phyloP scores from a whole-genome alignment of 2,329 filamentous ascomycete genomes.

The Pestalotiopsis sp. region DNA sequence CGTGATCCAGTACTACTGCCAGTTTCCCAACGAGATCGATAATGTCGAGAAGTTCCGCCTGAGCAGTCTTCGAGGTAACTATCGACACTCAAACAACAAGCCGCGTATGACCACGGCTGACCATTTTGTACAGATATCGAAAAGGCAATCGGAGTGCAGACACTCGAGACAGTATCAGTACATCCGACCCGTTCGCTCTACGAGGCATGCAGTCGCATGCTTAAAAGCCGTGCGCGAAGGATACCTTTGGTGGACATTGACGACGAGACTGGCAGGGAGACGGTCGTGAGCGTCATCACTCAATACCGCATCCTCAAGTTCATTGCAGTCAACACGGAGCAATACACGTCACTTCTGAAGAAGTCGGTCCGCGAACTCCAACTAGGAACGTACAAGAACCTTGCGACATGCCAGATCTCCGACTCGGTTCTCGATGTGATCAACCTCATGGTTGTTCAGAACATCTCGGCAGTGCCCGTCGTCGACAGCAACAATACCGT shows the following conservation, averaged over 20 bases:
- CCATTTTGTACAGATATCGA: slow-evolving; percentile 73
- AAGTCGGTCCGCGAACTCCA: slow-evolving; percentile 84
- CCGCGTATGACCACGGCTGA: slow-evolving; percentile 11
- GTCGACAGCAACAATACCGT: slow-evolving; percentile 77
- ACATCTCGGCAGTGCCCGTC: slow-evolving; percentile 94
- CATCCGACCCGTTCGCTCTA: slow-evolving; percentile 89
- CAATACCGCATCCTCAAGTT: slow-evolving; percentile 99
- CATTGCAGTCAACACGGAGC: slow-evolving; percentile 88
- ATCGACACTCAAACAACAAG: slow-evolving; percentile 6
- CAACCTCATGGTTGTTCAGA: slow-evolving; percentile 87
- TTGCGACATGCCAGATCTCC: slow-evolving; percentile 85
- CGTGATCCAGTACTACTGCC: slow-evolving; percentile 98
- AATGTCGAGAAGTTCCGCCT: slow-evolving; percentile 93
- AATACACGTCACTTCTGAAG: slow-evolving; percentile 84
- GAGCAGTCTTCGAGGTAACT: slow-evolving; percentile 81
- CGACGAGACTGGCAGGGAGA: slow-evolving; percentile 88
- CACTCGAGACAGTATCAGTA: slow-evolving; percentile 94
- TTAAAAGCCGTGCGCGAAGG: slow-evolving; percentile 87
- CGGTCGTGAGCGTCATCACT: slow-evolving; percentile 95
- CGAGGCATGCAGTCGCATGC: slow-evolving; percentile 93
- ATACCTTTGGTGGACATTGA: slow-evolving; percentile 94
- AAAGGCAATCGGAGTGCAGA: slow-evolving; percentile 85
- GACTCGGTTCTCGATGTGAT: slow-evolving; percentile 94
- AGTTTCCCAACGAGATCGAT: slow-evolving; percentile 87
- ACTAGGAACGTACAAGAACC: slow-evolving; percentile 80